Evolutionary conservation across 192 early-diverging fungal species (phyloP), one percentile per base, ranked within the genome.

Genomic region (Blastocladiella britannica): DNA sequence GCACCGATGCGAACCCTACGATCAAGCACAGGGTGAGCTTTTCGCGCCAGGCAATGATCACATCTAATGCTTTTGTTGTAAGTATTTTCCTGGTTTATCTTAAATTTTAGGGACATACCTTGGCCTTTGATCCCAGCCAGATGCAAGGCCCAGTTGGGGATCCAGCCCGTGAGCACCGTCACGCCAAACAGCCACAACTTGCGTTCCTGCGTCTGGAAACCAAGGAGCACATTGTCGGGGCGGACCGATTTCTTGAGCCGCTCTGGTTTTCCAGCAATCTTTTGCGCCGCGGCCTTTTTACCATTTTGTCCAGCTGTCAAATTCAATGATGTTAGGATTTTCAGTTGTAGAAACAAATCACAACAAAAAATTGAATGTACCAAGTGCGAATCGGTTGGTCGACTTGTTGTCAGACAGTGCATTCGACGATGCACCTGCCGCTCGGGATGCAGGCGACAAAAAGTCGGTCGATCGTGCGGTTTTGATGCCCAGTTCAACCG

Each of bases 1-100:
- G 51, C 12, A 43, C 6, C 29, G 26, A 43, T 1, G 27, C 56
- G 7, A 57, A 5, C 0, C 52, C 24, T 3, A 57, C 27, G 12
- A 57, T 57, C 25, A 57, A 51, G 51, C 12, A 9, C 3, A 57
- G 56, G 18, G 56, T 29, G 29, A 57, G n/a, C 9, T 57, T 57
- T 23, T 57, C 56, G 5, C 56, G 26, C 24, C 24, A 57, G 28
- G 56, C 56, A 12, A 53, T 15, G 30, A 47, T 47, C 37, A 47
- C 37, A 6, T 47, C 37, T 47, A 47, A n/a, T n/a, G n/a, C n/a
- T n/a, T n/a, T n/a, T n/a, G n/a, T n/a, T n/a, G n/a, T n/a, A n/a
- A n/a, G n/a, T n/a, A n/a, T n/a, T n/a, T n/a, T n/a, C n/a, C n/a
- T n/a, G n/a, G n/a, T n/a, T n/a, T n/a, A n/a, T n/a, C n/a, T n/a